phyloP scores from a whole-genome alignment of 768 basidiomycete genomes.

The Lactarius psammicola region DNA sequence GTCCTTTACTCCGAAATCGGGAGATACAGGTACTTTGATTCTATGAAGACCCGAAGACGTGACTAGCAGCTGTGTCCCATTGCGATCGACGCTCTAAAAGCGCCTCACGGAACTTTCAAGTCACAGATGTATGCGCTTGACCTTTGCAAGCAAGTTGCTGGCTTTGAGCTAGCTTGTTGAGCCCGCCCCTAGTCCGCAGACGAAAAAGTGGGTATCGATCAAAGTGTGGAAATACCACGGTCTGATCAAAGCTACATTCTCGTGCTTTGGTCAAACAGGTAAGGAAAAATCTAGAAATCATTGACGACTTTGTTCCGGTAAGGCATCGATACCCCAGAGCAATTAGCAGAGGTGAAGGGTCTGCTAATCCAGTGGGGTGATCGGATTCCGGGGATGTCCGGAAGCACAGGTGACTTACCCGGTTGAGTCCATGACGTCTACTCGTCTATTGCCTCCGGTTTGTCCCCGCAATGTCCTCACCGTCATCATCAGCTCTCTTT shows the following conservation, averaged over 20 bases:
- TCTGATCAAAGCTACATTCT: not conserved
- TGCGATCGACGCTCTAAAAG: conserved; percentile 4
- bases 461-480: conserved; percentile 14
- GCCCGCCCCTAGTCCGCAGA: not conserved
- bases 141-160: not conserved
- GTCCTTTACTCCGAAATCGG: not conserved
- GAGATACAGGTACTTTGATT: not conserved
- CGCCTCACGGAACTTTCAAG: conserved; percentile 6
- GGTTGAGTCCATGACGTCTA: conserved; percentile 20
- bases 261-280: not conserved
- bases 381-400: not conserved
- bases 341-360: not conserved
- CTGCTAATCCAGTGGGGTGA: conserved; percentile 1
- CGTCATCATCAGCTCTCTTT: not conserved
- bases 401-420: conserved; percentile 2
- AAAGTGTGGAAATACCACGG: not conserved
- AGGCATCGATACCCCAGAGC: not conserved
- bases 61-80: not conserved
- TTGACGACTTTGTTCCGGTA: not conserved
- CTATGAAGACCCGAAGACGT: not conserved
- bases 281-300: conserved; percentile 2
- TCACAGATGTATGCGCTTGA: not conserved
- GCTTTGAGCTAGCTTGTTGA: not conserved
- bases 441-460: not conserved
- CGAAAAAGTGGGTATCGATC: conserved; percentile 1